Base-by-base conservation (phyloP, 2,329 filamentous ascomycete species). In the Venturia pyrina region DNA sequence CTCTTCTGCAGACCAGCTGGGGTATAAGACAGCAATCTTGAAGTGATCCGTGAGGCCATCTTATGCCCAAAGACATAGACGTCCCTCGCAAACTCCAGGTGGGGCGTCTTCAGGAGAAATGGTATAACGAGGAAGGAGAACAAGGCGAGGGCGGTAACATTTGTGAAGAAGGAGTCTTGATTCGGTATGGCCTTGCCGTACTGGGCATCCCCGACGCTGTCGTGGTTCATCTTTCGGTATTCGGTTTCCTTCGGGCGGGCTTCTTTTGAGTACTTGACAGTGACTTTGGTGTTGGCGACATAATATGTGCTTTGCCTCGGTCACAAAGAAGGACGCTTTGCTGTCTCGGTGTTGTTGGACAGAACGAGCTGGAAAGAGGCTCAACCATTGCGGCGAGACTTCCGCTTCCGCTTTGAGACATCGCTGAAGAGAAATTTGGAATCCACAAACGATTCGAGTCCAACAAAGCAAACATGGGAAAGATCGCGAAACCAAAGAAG, bases 401-500 rank as follows among this genome's bases (percentile, higher is more conserved):
- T 13, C 21, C 11, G n/a, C 21, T 53, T 28, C 48, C 21, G 21
- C 21, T 53, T 11, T 5, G 48, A 50, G 46, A 53, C 48, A 15
- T n/a, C 3, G 21, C 21, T 15, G 21, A n/a, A 3, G 11, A 50
- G 10, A n/a, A 50, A 57, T 34, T 34, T 59, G 24, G 53, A 57
- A 37, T 59, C 32, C 17, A 37, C 32, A 40, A 64, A 64, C 34
- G 24, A 32, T 40, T 11, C 37, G 3, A 8, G 37, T 8, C 28
- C 62, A 44, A 28, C 37, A 41, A 57, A 40, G 32, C 63, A 60
- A 43, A 21, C 32, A 60, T 65, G 78, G 78, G 76, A 37, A 80
- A 80, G 70, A 78, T 75, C n/a, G 74, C 78, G 63, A 81, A 80
- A 67, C 69, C 77, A 63, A 81, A 80, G 72, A 79, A 79, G 71